These are phyloP conservation scores for Artemisia tridentata DNA, from an alignment of 129 eudicot species.

Conservation along the genomic window DNA sequence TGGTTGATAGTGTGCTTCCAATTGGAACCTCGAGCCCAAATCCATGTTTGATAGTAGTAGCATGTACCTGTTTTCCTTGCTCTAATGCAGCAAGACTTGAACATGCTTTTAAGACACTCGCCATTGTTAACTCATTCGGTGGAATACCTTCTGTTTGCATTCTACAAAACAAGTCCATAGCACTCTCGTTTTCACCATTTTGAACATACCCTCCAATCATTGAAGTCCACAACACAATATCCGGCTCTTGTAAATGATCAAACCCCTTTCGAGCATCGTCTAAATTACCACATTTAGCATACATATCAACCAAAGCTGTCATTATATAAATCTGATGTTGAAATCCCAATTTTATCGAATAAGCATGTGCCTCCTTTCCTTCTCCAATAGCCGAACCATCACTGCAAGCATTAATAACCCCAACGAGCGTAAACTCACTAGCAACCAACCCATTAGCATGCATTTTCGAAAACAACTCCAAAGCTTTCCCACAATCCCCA, in stretches of 20 bases:
- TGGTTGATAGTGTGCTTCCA: conserved; percentile 80
- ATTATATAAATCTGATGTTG: conserved; percentile 68
- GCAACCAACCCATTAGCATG: conserved; percentile 58
- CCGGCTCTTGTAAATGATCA: conserved; percentile 61
- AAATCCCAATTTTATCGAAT: conserved; percentile 61
- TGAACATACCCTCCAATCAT: conserved; percentile 86
- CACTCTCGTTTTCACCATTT: conserved; percentile 71
- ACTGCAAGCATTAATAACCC: conserved; percentile 84
- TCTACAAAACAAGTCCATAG: conserved; percentile 60
- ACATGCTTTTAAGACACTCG: conserved; percentile 78
- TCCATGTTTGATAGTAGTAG: conserved; percentile 67
- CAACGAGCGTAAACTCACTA: conserved; percentile 87
- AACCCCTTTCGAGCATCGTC: conserved; percentile 79
- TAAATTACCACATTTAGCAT: conserved; percentile 75
- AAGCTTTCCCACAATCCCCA: conserved; percentile 66
- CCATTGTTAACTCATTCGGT: conserved; percentile 83
- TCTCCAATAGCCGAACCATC: conserved; percentile 44
- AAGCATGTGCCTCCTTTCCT: conserved; percentile 75
- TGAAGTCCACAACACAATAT: conserved; percentile 88
- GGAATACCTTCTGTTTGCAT: conserved; percentile 68
- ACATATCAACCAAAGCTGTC: conserved; percentile 89
- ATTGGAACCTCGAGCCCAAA: conserved; percentile 71
- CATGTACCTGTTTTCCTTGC: conserved; percentile 91
- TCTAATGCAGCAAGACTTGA: conserved; percentile 77
- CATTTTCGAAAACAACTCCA: conserved; percentile 66